Base-by-base conservation (phyloP, 192 early-diverging fungal genomes). In the Rhizophagus clarus region DNA sequence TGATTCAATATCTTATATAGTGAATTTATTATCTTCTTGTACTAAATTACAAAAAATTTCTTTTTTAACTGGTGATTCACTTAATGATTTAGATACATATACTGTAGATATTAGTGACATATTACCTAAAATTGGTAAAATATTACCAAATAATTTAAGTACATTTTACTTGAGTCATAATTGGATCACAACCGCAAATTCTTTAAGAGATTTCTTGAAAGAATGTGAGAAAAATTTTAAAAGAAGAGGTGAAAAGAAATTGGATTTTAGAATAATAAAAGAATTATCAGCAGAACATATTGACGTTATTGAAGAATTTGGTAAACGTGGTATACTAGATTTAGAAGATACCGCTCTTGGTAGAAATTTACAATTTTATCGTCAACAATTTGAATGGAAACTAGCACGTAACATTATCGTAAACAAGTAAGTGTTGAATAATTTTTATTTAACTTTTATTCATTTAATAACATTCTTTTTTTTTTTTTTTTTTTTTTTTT, bases 311-410 rank as follows among this genome's bases (percentile, higher is more conserved):
- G 63, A 64, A 64, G 63, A 64, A 28, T 64, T 28, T 64, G 63
- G 63, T 14, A 24, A 28, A 28, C n/a, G 28, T 28, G 63, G 63
- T 28, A 28, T 64, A 64, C 26, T 64, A 28, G 28, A 64, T 64
- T 28, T 64, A 64, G 11, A 24, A 3, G 11, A 29, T 64, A 64
- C 63, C 10, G 12, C 63, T 14, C 63, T 64, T 24, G 63, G 63
- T 20, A 64, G 14, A 28, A 24, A 64, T 64, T 64, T 64, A 64
- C n/a, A 64, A 64, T 64, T 64, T 11, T 64, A 28, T 28, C 63
- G 63, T 28, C n/a, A 64, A 28, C 63, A 64, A 64, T 28, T 64
- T 64, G 63, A 64, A 64, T 64, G 63, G 63, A 64, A 29, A 64
- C 11, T 45, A 45, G 9, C 42, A 45, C 49, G 49, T 51, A 51